Evolutionary conservation across 2,329 filamentous ascomycete species (phyloP).

Genomic region (Juglanconis oblonga): DNA sequence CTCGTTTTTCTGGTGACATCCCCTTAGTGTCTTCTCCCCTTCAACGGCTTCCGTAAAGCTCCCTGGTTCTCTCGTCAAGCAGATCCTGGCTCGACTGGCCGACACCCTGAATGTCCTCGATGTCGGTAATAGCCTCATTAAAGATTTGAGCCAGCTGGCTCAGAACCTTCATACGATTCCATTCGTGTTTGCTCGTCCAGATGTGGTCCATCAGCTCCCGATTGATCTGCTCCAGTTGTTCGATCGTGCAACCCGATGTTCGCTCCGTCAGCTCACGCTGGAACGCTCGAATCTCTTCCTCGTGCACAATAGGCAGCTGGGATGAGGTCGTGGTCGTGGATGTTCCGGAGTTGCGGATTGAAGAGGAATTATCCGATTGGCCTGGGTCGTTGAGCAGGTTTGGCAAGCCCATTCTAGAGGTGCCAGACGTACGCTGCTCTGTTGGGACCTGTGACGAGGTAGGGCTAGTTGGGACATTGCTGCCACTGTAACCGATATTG

Average conservation of each 20-base stretch:
- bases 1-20: no score
- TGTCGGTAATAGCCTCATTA: slow-evolving; percentile 70
- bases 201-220: slow-evolving; percentile 86
- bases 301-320: slow-evolving; percentile 42
- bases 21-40: no score
- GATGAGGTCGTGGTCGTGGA: slow-evolving; percentile 42
- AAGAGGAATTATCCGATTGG: slow-evolving; percentile 24
- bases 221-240: slow-evolving; percentile 93
- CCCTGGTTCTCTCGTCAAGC: slow-evolving; percentile 1
- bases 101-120: slow-evolving; percentile 52
- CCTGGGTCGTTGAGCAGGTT: slow-evolving; percentile 42
- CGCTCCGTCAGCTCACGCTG: slow-evolving; percentile 61
- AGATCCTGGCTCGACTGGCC: slow-evolving; percentile 40
- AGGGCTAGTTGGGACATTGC: slow-evolving; percentile 28
- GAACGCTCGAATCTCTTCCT: slow-evolving; percentile 53
- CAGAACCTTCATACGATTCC: slow-evolving; percentile 74
- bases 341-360: slow-evolving; percentile 27
- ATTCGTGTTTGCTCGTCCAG: slow-evolving; percentile 76
- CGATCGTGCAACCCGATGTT: slow-evolving; percentile 78
- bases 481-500: slow-evolving; percentile 9
- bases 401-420: slow-evolving; percentile 33
- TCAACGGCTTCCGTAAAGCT: not conserved
- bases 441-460: slow-evolving; percentile 36
- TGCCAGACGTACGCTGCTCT: slow-evolving; percentile 19
- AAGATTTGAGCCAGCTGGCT: slow-evolving; percentile 62